Evolutionary conservation across 78 protist species (phyloP), one percentile per base, ranked within the genome.

Genomic region (Dictyostelium discoideum): DNA sequence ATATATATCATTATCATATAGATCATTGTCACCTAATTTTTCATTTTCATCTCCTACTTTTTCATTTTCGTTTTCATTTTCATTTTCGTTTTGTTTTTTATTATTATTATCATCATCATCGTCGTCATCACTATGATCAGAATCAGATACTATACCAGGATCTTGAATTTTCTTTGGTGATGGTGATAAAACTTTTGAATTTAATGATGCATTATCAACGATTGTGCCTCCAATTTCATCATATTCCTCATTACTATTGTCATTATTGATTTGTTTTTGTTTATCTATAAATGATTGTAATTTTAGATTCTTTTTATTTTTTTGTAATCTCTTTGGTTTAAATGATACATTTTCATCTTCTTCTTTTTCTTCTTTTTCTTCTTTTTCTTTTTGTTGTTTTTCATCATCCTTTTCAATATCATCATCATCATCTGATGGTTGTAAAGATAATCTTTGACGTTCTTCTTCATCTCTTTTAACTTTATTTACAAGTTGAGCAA

Each of bases 81-180:
- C 8, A 22, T 63, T 63, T 14, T 65, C 32, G 24, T 65, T 65
- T n/a, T 65, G 3, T 13, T 65, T 65, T n/a, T 65, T n/a, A 69
- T 14, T 11, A 20, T 69, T 3, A 24, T 4, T 10, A 26, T 26
- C 1, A 26, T 26, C 32, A 0, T 26, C 13, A 65, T n/a, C 32
- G 7, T 63, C 22, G 0, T 63, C 22, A n/a, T 63, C 73, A 67
- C 32, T 67, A 9, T 67, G 22, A 26, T 69, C 77, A 26, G 77
- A 69, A 11, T 69, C 77, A 2, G 69, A 60, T 10, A 69, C 39
- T 10, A 69, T 26, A 69, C 77, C 77, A 26, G 77, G 77, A 10
- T 69, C 77, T 69, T 69, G 77, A 10, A 69, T 69, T 69, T 69
- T 69, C 39, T 69, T 69, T 26, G 76, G 76, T 24, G 77, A 69